These are phyloP conservation scores for Penicillium sp. DNA, from an alignment of 2,329 filamentous ascomycete species.

Conservation along the genomic window DNA sequence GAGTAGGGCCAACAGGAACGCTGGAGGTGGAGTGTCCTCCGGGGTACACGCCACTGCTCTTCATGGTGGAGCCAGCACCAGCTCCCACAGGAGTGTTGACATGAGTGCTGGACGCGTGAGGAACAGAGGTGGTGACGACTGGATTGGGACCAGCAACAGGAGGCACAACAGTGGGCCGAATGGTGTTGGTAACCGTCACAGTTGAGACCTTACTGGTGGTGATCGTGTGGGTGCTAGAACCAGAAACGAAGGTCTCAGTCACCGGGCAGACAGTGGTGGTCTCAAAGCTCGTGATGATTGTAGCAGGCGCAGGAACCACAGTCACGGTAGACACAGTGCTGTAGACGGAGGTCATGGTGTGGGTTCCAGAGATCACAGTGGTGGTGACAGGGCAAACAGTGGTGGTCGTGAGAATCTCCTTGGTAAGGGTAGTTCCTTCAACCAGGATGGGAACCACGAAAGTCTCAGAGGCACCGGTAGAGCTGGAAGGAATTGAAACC, in stretches of 20 bases:
- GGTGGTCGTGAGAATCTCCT: conserved; percentile 1
- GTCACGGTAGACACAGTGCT: background rate
- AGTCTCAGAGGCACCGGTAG: background rate
- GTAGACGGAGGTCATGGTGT: background rate
- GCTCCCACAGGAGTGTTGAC: background rate
- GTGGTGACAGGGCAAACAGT: conserved; percentile 4
- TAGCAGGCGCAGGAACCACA: background rate
- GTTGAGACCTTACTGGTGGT: conserved; percentile 3
- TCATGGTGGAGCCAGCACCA: background rate
- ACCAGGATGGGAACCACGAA: background rate
- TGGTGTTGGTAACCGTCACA: background rate
- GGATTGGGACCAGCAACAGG: background rate
- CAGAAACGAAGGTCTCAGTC: conserved; percentile 1
- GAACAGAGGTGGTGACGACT: background rate
- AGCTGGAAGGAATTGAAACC: background rate
- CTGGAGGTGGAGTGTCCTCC: background rate
- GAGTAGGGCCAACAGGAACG: background rate
- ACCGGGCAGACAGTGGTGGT: conserved; percentile 2
- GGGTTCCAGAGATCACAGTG: background rate
- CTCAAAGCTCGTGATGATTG: conserved; percentile 1
- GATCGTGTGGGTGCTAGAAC: background rate
- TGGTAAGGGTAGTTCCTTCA: conserved; percentile 1
- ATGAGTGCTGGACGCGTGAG: background rate
- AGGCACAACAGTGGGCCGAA: background rate
- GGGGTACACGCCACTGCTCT: background rate